These are phyloP conservation scores for Lipomyces yarrowii DNA, from an alignment of 1,139 yeast species.

Conservation along the genomic window DNA sequence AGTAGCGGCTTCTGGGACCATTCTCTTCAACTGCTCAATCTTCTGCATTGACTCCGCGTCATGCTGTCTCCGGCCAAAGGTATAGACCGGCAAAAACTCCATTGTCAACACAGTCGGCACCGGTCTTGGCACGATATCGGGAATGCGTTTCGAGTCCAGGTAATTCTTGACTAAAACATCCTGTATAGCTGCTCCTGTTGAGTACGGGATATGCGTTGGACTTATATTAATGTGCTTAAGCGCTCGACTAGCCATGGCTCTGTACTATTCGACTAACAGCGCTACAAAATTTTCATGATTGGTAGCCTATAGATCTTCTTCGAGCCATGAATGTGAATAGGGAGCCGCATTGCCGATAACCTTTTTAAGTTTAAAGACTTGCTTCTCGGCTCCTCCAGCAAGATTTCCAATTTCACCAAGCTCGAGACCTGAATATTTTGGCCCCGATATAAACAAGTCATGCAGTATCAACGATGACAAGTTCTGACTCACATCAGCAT, in stretches of 20 bases:
- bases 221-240: conserved; percentile 61
- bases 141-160: conserved; percentile 53
- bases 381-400: not conserved
- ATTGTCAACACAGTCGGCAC: conserved; percentile 65
- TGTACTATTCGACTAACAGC: not conserved
- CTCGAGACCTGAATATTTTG: not conserved
- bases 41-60: conserved; percentile 15
- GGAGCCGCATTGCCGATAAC: no score
- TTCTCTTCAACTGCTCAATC: conserved; percentile 2
- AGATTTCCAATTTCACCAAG: not conserved
- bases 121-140: conserved; percentile 28
- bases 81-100: conserved; percentile 72
- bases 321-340: no score
- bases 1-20: conserved; percentile 51
- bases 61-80: conserved; percentile 74
- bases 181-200: conserved; percentile 64
- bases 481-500: not conserved
- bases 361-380: no score
- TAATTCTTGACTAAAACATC: conserved; percentile 61
- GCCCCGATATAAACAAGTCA: not conserved
- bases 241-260: conserved; percentile 9
- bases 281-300: not conserved
- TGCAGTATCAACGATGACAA: not conserved
- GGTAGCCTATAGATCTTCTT: not conserved
- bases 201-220: conserved; percentile 50